Base-by-base conservation (phyloP, 139 green algal species). In the Bryopsis sp. region DNA sequence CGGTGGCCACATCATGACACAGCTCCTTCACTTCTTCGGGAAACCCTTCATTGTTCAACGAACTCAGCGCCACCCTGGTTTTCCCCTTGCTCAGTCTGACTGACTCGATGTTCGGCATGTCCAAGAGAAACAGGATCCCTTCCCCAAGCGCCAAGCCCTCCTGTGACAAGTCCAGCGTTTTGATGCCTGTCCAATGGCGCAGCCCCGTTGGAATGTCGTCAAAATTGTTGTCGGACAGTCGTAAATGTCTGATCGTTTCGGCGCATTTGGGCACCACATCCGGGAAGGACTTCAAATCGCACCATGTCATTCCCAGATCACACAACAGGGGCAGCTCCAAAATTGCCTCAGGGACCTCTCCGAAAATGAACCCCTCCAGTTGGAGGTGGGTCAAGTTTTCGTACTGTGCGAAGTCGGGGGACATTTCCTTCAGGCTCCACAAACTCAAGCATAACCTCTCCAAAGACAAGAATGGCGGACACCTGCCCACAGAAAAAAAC, bases 341-440 rank as follows among this genome's bases (percentile, higher is more conserved):
- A 19, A 63, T 31, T 32, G 54, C 22, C 54, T 36, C 54, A 32
- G 54, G 54, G 8, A 63, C 22, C 22, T 8, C 11, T 8, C 8
- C 22, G 24, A 63, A 32, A 36, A 15, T 8, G 54, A 63, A 36
- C 26, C n/a, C 22, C 11, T 36, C 54, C 11, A 63, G 22, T 8
- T 31, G 11, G 22, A 63, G 54, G 54, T 36, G n/a, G 26, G 54
- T 63, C 54, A 63, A 31, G n/a, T 63, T 32, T 36, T 63, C 22
- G n/a, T 36, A 63, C 11, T 36, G 54, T 19, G 7, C 54, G 22
- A 63, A 63, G 8, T 8, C 22, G 11, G 22, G 22, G n/a, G 54
- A 28, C 24, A 63, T 36, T 8, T 36, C 54, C 22, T 31, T 8
- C 54, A 63, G 22, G n/a, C 54, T 63, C 8, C 8, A 32, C 11